Percentiles rank a stretch among this genome's conserved stretches.
Conservation (phyloP, 2,329 filamentous ascomycete species). For the Aspergillus spinulosporus region DNA sequence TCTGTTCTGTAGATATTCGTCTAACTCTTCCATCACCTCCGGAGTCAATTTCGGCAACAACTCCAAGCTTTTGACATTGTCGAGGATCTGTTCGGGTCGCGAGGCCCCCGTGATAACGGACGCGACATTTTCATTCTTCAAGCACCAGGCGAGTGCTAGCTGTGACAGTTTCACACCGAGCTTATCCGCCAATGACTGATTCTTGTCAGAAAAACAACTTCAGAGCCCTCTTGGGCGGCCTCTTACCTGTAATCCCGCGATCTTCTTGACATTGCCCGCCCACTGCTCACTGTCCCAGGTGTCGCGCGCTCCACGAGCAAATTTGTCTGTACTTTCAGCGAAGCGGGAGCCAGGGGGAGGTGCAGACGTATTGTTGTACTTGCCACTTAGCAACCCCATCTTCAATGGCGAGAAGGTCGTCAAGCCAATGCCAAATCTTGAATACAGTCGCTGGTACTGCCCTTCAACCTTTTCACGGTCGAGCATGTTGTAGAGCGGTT, state of each 20-base stretch:
- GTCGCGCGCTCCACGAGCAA: constrained; percentile 50
- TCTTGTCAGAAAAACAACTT: neutral
- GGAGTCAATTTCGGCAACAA: constrained; percentile 2
- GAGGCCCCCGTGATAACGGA: constrained; percentile 47
- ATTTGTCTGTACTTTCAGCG: constrained; percentile 57
- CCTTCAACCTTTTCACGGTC: constrained; percentile 62
- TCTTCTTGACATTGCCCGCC: constrained; percentile 55
- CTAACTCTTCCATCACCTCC: constrained; percentile 3
- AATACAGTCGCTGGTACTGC: constrained; percentile 62
- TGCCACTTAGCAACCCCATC: constrained; percentile 64
- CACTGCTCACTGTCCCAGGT: constrained; percentile 46
- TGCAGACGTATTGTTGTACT: constrained; percentile 63
- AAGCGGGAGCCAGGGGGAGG: constrained; percentile 59
- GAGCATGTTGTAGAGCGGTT: constrained; percentile 68
- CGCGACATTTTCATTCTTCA: constrained; percentile 59
- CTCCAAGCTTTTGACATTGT: constrained; percentile 22
- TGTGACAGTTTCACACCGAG: constrained; percentile 55
- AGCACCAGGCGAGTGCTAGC: constrained; percentile 59
- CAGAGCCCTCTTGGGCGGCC: too few relatives aligned
- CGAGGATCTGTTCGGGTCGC: constrained; percentile 45
- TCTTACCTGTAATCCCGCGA: constrained; percentile 49
- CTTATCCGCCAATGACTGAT: constrained; percentile 36
- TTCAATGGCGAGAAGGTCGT: constrained; percentile 66
- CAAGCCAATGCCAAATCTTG: constrained; percentile 60
- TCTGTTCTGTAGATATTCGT: constrained; percentile 6